These are phyloP conservation scores for Mortierella sp. DNA, from an alignment of 371 early-diverging fungal genomes.

Conservation along the genomic window DNA sequence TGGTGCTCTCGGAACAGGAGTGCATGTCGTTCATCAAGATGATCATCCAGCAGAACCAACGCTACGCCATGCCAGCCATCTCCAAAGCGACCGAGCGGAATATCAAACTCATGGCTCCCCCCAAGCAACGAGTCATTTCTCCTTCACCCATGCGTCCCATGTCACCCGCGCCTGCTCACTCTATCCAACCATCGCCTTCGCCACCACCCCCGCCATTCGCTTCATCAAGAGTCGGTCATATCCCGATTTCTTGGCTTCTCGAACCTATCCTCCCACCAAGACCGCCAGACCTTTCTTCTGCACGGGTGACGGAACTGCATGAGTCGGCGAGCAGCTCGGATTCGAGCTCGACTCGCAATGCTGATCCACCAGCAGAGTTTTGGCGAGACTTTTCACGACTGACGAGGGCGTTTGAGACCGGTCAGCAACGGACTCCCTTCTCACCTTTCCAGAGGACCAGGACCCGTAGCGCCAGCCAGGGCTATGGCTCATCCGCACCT, in stretches of 20 bases:
- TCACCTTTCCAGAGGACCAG: slow-evolving; percentile 40
- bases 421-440: slow-evolving; percentile 44
- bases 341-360: background rate
- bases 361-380: slow-evolving; percentile 44
- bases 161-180: slow-evolving; percentile 2
- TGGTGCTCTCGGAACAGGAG: slow-evolving; percentile 55
- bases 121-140: slow-evolving; percentile 29
- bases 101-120: slow-evolving; percentile 46
- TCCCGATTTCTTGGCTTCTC: slow-evolving; percentile 49
- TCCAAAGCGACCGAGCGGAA: slow-evolving; percentile 46
- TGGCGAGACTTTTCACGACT: slow-evolving; percentile 52
- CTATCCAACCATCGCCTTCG: slow-evolving; percentile 20
- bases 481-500: background rate
- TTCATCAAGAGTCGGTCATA: slow-evolving; percentile 24
- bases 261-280: slow-evolving; percentile 50
- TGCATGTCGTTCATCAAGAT: slow-evolving; percentile 56
- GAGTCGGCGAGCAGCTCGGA: background rate
- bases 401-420: slow-evolving; percentile 47
- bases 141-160: slow-evolving; percentile 15
- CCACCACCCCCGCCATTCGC: slow-evolving; percentile 14
- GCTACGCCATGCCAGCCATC: slow-evolving; percentile 50
- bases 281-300: slow-evolving; percentile 20
- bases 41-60: slow-evolving; percentile 53
- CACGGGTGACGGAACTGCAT: background rate
- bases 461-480: slow-evolving; percentile 26